Conservation (phyloP, 352 stramenopile genomes). For the Phytophthora syringae region DNA sequence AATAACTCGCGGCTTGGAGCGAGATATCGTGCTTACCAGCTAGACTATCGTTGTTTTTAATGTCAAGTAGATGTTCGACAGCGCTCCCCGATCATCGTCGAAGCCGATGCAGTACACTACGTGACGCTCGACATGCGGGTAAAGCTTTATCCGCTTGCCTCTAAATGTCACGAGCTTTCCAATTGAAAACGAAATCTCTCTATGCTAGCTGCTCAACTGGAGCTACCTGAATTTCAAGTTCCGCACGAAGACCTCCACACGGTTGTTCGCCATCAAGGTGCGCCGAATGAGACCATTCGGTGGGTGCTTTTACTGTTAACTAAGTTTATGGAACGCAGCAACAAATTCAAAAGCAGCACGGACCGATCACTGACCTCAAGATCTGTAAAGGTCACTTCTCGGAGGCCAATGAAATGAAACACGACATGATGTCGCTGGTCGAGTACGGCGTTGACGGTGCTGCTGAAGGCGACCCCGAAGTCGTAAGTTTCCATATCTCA, state of each 20-base stretch:
- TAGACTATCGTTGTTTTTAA: not conserved
- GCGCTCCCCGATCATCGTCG: constrained; percentile 45
- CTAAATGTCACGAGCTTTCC: not conserved
- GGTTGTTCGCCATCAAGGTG: constrained; percentile 62
- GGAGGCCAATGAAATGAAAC: constrained; percentile 55
- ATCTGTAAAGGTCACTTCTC: constrained; percentile 67
- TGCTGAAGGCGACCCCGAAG: constrained; percentile 44
- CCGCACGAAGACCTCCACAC: constrained; percentile 54
- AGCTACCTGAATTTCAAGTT: constrained; percentile 71
- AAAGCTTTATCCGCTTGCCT: not conserved
- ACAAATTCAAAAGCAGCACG: constrained; percentile 61
- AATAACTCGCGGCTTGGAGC: too few species aligned
- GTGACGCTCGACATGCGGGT: constrained; percentile 68
- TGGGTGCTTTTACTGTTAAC: not conserved
- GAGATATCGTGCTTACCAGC: too few species aligned
- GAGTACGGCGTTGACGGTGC: constrained; percentile 63
- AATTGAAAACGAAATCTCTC: not conserved
- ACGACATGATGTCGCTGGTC: constrained; percentile 56
- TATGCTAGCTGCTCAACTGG: constrained; percentile 60
- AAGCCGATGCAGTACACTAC: constrained; percentile 47
- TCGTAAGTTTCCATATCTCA: constrained; percentile 21
- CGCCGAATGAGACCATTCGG: not conserved
- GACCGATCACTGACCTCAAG: constrained; percentile 56
- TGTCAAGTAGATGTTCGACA: constrained; percentile 37
- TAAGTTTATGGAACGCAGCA: constrained; percentile 28